A percentile compares a stretch with the other conserved stretches of the same genome.
phyloP scores from a whole-genome alignment of 1,284 basidiomycete species.

The Irpex lacteus region DNA sequence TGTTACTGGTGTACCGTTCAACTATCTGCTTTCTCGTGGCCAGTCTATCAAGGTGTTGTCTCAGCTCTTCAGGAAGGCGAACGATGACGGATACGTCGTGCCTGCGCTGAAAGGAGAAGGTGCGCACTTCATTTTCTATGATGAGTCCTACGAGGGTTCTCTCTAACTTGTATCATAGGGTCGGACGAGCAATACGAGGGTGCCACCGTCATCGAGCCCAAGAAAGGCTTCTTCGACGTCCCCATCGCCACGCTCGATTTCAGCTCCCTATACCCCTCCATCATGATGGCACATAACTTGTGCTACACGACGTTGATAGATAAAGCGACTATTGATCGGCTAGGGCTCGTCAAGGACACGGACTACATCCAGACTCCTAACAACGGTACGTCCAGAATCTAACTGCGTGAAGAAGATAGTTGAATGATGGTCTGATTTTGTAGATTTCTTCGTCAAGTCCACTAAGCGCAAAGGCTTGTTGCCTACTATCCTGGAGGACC shows the following conservation, averaged over 20 bases:
- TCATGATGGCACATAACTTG: constrained; percentile 99
- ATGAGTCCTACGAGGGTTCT: not conserved
- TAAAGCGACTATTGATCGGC: constrained; percentile 70
- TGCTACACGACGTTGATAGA: constrained; percentile 94
- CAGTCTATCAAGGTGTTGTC: constrained; percentile 97
- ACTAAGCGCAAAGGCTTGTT: constrained; percentile 81
- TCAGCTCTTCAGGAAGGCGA: constrained; percentile 88
- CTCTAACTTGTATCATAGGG: constrained; percentile 44
- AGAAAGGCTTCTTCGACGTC: constrained; percentile 89
- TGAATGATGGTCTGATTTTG: not conserved
- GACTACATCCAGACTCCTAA: constrained; percentile 93
- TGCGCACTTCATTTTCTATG: constrained; percentile 21
- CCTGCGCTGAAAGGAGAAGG: constrained; percentile 85
- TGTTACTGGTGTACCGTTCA: constrained; percentile 97
- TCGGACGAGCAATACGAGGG: constrained; percentile 95
- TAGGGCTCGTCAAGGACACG: constrained; percentile 76
- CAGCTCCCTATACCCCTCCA: constrained; percentile 94
- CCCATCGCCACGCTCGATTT: constrained; percentile 98
- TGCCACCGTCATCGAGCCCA: constrained; percentile 95
- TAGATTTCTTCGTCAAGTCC: constrained; percentile 83
- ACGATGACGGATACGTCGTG: constrained; percentile 83
- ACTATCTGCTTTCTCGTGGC: constrained; percentile 85
- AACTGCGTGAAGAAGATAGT: not conserved
- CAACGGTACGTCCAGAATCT: constrained; percentile 58
- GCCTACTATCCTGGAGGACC: constrained; percentile 89